Base-by-base conservation (phyloP, 306 rosid genomes). In the Herpetospermum pedunculosum region DNA sequence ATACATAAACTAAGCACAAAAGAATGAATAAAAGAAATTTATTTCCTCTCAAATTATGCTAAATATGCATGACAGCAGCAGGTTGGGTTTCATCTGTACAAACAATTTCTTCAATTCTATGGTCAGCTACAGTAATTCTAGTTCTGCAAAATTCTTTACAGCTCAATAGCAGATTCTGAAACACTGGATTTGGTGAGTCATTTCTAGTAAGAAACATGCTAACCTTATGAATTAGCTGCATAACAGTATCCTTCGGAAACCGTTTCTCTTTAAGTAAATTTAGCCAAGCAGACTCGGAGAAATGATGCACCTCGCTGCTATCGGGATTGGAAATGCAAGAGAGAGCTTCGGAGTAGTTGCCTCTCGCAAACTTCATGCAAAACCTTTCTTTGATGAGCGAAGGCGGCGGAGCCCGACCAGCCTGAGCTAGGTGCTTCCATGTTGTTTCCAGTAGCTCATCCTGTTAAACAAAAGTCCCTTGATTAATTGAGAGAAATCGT, bases 281-380 rank as follows among this genome's bases (percentile, higher is more conserved):
- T 83, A 87, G 80, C 96, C 98, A 91, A 0, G 86, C 88, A 6
- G 72, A 43, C 81, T 75, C 81, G 18, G 97, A 91, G 85, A 94
- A 91, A 53, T 83, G 83, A 49, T 80, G 87, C 35, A 62, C 73
- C 29, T 85, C 91, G 34, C 76, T 19, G n/a, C 63, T 75, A 37
- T 80, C 72, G 37, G 54, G 72, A 77, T n/a, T 50, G 40, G 81
- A 58, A 62, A 91, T 78, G 49, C 91, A 86, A 60, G 80, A 38
- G 69, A 91, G 81, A 58, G 97, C 92, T 58, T 81, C 83, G 37
- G 59, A 25, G 75, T 72, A 79, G 63, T 93, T 87, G 75, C 75
- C 88, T 71, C 80, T 83, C 67, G 84, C 92, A 38, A 93, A 85
- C 85, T 81, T 84, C 64, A 59, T 25, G 78, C 84, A 85, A 38